Percentiles rank a stretch among this genome's conserved stretches.
These are phyloP conservation scores for Jatropha curcas DNA, from an alignment of 345 rosid species.

Conservation along the genomic window DNA sequence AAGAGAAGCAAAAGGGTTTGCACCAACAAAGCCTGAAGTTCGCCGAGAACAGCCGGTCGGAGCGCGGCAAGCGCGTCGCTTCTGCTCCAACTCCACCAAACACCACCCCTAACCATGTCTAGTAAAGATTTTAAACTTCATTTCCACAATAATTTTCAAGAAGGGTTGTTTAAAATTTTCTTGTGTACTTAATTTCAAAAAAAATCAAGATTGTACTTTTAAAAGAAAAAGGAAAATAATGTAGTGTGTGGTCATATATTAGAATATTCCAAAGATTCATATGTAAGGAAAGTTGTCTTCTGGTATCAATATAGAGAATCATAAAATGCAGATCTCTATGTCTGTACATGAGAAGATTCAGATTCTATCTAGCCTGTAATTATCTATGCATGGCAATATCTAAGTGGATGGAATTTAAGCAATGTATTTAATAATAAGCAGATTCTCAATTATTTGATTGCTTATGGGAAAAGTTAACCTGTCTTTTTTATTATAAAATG, in stretches of 20 bases:
- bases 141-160: too few species aligned
- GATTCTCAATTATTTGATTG: not conserved
- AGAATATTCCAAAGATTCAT: not conserved
- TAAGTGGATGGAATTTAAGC: not conserved
- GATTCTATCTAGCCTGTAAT: not conserved
- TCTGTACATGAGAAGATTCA: not conserved
- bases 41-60: constrained; percentile 69
- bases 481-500: not conserved
- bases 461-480: not conserved
- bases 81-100: constrained; percentile 49
- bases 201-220: too few species aligned
- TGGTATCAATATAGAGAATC: not conserved
- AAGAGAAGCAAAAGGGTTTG: constrained; percentile 58
- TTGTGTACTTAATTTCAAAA: too few species aligned
- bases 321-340: not conserved
- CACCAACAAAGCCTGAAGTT: constrained; percentile 66
- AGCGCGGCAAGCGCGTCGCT: constrained; percentile 54
- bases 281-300: too few species aligned
- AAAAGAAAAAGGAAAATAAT: too few species aligned
- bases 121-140: too few species aligned
- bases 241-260: too few species aligned
- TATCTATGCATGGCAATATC: not conserved
- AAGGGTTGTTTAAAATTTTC: too few species aligned
- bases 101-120: constrained; percentile 50
- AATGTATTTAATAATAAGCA: too few species aligned